phyloP scores from a whole-genome alignment of 2,329 filamentous ascomycete species.

The Intubia oerlemansii region DNA sequence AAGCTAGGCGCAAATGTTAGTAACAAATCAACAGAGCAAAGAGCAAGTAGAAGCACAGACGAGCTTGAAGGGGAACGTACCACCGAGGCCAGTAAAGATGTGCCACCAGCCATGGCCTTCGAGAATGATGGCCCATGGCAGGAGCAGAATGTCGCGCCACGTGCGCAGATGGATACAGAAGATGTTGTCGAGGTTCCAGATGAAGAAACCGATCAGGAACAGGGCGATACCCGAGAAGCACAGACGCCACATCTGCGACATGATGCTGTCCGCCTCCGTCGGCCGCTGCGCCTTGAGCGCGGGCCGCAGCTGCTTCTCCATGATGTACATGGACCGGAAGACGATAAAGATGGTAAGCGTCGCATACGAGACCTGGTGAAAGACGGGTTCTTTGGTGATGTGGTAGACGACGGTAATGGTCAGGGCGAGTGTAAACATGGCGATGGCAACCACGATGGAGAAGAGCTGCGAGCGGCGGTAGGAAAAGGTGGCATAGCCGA shows the following conservation, averaged over 20 bases:
- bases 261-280: conserved; percentile 23
- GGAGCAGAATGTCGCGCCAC: conserved; percentile 45
- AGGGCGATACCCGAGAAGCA: conserved; percentile 42
- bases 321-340: conserved; percentile 53
- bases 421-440: conserved; percentile 30
- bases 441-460: conserved; percentile 30
- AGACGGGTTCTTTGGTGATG: conserved; percentile 58
- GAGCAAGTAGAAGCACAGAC: not conserved
- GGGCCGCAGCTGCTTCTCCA: conserved; percentile 31
- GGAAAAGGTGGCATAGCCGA: conserved; percentile 47
- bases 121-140: conserved; percentile 63
- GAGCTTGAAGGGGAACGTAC: conserved; percentile 18
- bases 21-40: not conserved
- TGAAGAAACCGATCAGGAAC: conserved; percentile 52
- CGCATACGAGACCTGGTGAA: conserved; percentile 66
- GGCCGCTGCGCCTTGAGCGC: conserved; percentile 22
- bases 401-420: conserved; percentile 59
- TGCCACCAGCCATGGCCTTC: conserved; percentile 42
- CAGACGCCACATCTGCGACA: conserved; percentile 56
- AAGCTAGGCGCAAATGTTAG: too few relatives aligned
- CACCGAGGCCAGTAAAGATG: conserved; percentile 56
- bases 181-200: conserved; percentile 67
- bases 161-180: conserved; percentile 43
- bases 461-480: conserved; percentile 31
- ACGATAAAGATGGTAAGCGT: conserved; percentile 49